A percentile compares a stretch with the other conserved stretches of the same genome.
Evolutionary conservation across 108 stramenopile genomes (phyloP).

Genomic region (Nitzschia sp.): DNA sequence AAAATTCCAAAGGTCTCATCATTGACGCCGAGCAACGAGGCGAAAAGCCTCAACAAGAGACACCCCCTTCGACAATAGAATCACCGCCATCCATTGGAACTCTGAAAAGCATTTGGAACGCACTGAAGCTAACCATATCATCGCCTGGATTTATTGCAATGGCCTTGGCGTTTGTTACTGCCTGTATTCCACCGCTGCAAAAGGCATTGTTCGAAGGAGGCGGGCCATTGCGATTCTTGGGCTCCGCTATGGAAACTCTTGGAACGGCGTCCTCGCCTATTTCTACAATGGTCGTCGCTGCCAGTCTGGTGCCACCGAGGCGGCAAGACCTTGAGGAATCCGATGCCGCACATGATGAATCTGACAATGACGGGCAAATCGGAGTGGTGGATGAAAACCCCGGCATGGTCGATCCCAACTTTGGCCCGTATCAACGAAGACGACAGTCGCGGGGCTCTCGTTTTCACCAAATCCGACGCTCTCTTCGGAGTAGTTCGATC

Average conservation of each 20-base stretch:
- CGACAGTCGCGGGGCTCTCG: slow-evolving; percentile 25
- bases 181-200: slow-evolving; percentile 67
- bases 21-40: not conserved
- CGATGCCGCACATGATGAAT: no score
- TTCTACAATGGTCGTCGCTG: slow-evolving; percentile 67
- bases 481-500: slow-evolving; percentile 21
- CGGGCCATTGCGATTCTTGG: slow-evolving; percentile 62
- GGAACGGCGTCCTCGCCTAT: slow-evolving; percentile 51
- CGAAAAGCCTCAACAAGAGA: not conserved
- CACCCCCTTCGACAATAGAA: not conserved
- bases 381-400: slow-evolving; percentile 18
- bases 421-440: slow-evolving; percentile 12
- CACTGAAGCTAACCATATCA: slow-evolving; percentile 51
- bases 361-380: not conserved
- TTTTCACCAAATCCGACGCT: slow-evolving; percentile 25
- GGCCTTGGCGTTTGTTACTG: slow-evolving; percentile 67
- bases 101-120: slow-evolving; percentile 22
- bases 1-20: not conserved
- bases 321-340: slow-evolving; percentile 3
- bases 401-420: slow-evolving; percentile 25
- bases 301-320: slow-evolving; percentile 50
- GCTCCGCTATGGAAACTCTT: slow-evolving; percentile 68
- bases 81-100: not conserved
- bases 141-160: slow-evolving; percentile 68
- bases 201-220: slow-evolving; percentile 62